phyloP scores from a whole-genome alignment of 2,329 filamentous ascomycete genomes.

The Plenodomus tracheiphilus region DNA sequence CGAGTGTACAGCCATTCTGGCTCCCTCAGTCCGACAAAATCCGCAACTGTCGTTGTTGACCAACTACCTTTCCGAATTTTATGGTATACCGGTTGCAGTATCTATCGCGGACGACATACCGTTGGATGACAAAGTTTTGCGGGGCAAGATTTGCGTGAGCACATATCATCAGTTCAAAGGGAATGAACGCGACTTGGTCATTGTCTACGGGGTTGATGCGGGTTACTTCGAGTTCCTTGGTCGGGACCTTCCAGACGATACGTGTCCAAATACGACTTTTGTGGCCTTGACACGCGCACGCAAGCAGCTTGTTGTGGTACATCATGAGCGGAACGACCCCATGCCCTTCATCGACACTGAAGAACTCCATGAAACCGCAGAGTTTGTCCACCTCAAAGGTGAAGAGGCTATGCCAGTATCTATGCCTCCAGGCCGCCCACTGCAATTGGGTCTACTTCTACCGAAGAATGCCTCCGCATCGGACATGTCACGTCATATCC shows the following conservation, averaged over 20 bases:
- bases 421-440: background rate
- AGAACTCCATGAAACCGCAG: background rate
- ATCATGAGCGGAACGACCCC: background rate
- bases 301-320: background rate
- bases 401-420: background rate
- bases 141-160: background rate
- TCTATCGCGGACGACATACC: background rate
- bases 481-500: background rate
- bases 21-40: background rate
- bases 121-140: background rate
- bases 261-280: background rate
- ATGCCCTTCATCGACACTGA: background rate
- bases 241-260: background rate
- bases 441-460: background rate
- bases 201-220: background rate
- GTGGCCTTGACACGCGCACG: background rate
- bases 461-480: background rate
- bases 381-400: background rate
- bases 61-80: background rate
- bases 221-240: background rate
- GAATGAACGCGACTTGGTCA: background rate
- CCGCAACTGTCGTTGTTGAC: background rate
- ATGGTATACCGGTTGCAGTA: background rate
- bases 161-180: background rate
- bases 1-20: background rate